A percentile compares a stretch with the other conserved stretches of the same genome.
phyloP scores from a whole-genome alignment of 495 filamentous ascomycete species.

The Cercophora sp. region DNA sequence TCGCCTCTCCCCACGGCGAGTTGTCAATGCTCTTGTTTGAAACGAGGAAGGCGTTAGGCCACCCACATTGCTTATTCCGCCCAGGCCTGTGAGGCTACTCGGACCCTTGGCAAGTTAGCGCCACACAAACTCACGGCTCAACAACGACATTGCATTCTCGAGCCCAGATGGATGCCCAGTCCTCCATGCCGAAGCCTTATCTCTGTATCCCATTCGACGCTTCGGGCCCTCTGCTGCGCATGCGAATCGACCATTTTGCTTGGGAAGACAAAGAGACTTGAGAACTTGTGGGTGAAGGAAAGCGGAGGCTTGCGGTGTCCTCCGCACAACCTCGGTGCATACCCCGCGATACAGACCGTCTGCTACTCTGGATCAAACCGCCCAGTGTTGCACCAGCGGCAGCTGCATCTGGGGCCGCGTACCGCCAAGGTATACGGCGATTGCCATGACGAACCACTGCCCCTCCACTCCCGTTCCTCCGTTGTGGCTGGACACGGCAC shows the following conservation, averaged over 20 bases:
- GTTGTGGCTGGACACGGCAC: slow-evolving; percentile 23
- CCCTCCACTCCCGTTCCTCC: not conserved
- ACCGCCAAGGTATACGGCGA: slow-evolving; percentile 16
- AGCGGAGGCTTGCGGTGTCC: not conserved
- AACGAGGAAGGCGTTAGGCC: not conserved
- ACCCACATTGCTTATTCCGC: slow-evolving; percentile 5
- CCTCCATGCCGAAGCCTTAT: too few relatives aligned
- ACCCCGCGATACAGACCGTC: slow-evolving; percentile 24
- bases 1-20: not conserved
- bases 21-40: slow-evolving; percentile 12
- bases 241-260: too few relatives aligned
- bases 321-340: slow-evolving; percentile 18
- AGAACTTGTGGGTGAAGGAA: not conserved
- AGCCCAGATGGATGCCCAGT: too few relatives aligned
- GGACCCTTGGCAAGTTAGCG: slow-evolving; percentile 1
- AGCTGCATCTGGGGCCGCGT: slow-evolving; percentile 15
- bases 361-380: slow-evolving; percentile 19
- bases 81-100: slow-evolving; percentile 4
- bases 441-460: slow-evolving; percentile 11
- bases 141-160: not conserved
- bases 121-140: not conserved
- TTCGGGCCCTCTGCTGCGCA: too few relatives aligned
- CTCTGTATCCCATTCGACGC: too few relatives aligned
- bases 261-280: not conserved
- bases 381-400: slow-evolving; percentile 13